These are phyloP conservation scores for Cercospora brassicicola DNA, from an alignment of 2,329 filamentous ascomycete species.

Conservation along the genomic window DNA sequence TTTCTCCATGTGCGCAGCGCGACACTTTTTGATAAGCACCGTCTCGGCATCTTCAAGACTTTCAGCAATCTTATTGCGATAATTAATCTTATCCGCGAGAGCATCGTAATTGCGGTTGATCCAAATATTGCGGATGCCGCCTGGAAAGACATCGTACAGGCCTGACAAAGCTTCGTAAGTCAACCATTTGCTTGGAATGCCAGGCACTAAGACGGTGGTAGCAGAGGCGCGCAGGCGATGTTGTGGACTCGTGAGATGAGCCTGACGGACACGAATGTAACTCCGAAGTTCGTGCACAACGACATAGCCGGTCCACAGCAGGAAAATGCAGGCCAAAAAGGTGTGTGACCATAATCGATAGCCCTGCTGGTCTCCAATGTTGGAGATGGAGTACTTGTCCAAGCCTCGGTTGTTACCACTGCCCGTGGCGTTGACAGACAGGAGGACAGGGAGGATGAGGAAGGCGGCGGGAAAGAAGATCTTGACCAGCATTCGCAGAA, in stretches of 20 bases:
- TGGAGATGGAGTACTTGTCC: constrained; percentile 83
- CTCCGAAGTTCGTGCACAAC: constrained; percentile 82
- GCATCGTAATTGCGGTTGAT: constrained; percentile 86
- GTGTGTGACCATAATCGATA: constrained; percentile 79
- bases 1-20: constrained; percentile 69
- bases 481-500: constrained; percentile 78
- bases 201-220: constrained; percentile 89
- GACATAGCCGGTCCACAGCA: constrained; percentile 82
- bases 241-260: constrained; percentile 90
- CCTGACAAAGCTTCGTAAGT: constrained; percentile 76
- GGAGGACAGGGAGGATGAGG: constrained; percentile 77
- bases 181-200: constrained; percentile 88
- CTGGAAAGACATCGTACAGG: constrained; percentile 93
- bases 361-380: constrained; percentile 67
- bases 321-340: constrained; percentile 71
- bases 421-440: constrained; percentile 82
- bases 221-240: constrained; percentile 91
- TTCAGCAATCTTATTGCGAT: constrained; percentile 68
- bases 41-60: constrained; percentile 81
- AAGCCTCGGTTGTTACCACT: constrained; percentile 60
- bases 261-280: constrained; percentile 90
- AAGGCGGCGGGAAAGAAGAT: constrained; percentile 84
- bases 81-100: constrained; percentile 78
- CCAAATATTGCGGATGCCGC: constrained; percentile 94
- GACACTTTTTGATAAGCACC: constrained; percentile 74